A percentile compares a stretch with the other conserved stretches of the same genome.
These are phyloP conservation scores for Sanghuangporus sanghuang DNA, from an alignment of 1,284 basidiomycete species.

Conservation along the genomic window DNA sequence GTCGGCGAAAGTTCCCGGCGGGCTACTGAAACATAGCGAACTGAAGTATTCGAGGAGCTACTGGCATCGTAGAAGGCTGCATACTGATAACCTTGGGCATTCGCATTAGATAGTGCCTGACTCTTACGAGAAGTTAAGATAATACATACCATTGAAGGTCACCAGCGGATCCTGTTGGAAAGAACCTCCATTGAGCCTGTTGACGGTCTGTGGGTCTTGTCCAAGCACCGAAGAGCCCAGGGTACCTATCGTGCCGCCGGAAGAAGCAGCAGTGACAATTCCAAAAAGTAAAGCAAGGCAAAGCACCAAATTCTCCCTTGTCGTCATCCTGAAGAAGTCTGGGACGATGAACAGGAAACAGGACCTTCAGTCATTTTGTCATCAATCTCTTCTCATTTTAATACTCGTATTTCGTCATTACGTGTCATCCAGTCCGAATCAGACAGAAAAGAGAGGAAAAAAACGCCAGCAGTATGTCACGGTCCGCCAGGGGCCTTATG, in stretches of 20 bases:
- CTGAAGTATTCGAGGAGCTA: slow-evolving; percentile 27
- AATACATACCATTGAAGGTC: slow-evolving; percentile 31
- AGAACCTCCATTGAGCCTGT: slow-evolving; percentile 39
- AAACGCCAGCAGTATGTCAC: neutral
- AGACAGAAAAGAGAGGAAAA: neutral
- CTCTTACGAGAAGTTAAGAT: neutral
- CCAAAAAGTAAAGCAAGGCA: neutral
- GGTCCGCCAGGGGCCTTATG: neutral
- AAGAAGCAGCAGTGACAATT: neutral
- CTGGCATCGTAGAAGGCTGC: slow-evolving; percentile 33
- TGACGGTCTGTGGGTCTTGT: slow-evolving; percentile 33
- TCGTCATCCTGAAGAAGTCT: neutral
- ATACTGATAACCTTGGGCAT: slow-evolving; percentile 34
- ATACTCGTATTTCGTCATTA: too few species aligned
- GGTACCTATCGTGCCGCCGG: slow-evolving; percentile 12
- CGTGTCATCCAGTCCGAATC: neutral
- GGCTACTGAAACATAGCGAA: slow-evolving; percentile 31
- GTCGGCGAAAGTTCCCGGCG: slow-evolving; percentile 25
- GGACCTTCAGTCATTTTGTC: neutral
- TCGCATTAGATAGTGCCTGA: neutral
- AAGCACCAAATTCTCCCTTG: neutral
- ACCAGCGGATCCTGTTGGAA: slow-evolving; percentile 39
- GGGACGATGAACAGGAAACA: neutral
- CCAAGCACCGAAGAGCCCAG: slow-evolving; percentile 29
- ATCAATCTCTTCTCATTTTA: too few species aligned